Conservation (phyloP, 192 early-diverging fungal species). For the Pilobolus umbonatus region DNA sequence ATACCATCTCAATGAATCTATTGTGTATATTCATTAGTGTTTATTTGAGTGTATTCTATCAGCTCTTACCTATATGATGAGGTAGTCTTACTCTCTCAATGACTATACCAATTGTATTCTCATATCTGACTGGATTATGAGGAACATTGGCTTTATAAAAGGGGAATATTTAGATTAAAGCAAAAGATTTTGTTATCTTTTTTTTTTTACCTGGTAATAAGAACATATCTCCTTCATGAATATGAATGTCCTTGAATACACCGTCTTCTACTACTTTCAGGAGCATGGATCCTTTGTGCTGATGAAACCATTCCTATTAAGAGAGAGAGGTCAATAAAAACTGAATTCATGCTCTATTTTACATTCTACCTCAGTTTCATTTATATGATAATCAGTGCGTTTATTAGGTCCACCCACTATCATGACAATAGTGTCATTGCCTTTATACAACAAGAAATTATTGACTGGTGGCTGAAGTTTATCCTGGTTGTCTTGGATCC, state of each 20-base stretch:
- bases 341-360: not conserved
- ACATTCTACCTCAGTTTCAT: conserved; percentile 79
- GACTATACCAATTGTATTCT: conserved; percentile 94
- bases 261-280: conserved; percentile 79
- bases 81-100: conserved; percentile 82
- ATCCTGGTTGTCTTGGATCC: conserved; percentile 79
- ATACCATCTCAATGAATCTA: conserved; percentile 94
- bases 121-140: conserved; percentile 91
- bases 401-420: conserved; percentile 91
- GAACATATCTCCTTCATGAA: conserved; percentile 96
- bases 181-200: not conserved
- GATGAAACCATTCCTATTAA: conserved; percentile 91
- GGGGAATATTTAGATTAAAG: not conserved
- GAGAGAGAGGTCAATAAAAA: not conserved
- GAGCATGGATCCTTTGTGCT: conserved; percentile 91
- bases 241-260: conserved; percentile 77
- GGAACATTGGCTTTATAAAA: conserved; percentile 68
- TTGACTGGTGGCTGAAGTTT: conserved; percentile 90
- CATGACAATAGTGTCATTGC: conserved; percentile 86
- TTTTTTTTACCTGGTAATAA: conserved; percentile 71
- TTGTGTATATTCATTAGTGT: not conserved
- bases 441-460: conserved; percentile 84
- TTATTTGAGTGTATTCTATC: conserved; percentile 8
- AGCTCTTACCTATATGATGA: conserved; percentile 55
- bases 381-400: conserved; percentile 95